Evolutionary conservation across 768 basidiomycete species (phyloP), one percentile per base, ranked within the genome.

Genomic region (Leucocoprinus leucothites): DNA sequence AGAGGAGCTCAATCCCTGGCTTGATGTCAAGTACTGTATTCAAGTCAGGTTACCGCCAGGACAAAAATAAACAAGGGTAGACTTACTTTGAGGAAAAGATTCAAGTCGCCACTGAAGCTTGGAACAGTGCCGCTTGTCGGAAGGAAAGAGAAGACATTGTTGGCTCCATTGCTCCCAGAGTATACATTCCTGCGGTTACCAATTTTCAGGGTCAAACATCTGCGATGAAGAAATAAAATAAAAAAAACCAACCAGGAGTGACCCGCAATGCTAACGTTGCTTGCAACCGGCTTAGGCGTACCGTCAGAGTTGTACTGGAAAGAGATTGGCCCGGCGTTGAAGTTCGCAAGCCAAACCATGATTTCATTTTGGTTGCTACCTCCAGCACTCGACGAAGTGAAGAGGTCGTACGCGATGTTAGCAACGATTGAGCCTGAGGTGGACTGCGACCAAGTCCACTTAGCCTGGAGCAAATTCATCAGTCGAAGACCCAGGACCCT

Each of bases 311-410:
- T 67, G 63, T 84, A 86, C 0, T 58, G 18, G 18, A 70, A 66
- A 13, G 82, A 82, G 57, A 86, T 85, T 1, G 86, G 86, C 2
- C 76, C 76, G 3, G 84, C 77, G 58, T 80, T 79, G 70, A 66
- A 74, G 61, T 78, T 82, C 0, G 74, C 83, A 13, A 86, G 75
- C 86, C 85, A 86, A 57, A 87, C 67, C 85, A 87, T 87, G 60
- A 86, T 74, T 56, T 77, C 76, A 53, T 76, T 75, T 25, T 67
- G 70, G 50, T 75, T 74, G 36, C 73, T 65, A 28, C 84, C 84
- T 1, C 78, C 78, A 34, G 80, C 40, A 3, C 70, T 69, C 57
- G 61, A 61, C 1, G 85, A 79, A 0, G 85, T 87, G 72, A 87
- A 88, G 1, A 87, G 57, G 58, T 87, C 86, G 56, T 76, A 87